A percentile compares a stretch with the other conserved stretches of the same genome.
phyloP scores from a whole-genome alignment of 2,329 filamentous ascomycete genomes.

The Thielaviopsis ethacetica region DNA sequence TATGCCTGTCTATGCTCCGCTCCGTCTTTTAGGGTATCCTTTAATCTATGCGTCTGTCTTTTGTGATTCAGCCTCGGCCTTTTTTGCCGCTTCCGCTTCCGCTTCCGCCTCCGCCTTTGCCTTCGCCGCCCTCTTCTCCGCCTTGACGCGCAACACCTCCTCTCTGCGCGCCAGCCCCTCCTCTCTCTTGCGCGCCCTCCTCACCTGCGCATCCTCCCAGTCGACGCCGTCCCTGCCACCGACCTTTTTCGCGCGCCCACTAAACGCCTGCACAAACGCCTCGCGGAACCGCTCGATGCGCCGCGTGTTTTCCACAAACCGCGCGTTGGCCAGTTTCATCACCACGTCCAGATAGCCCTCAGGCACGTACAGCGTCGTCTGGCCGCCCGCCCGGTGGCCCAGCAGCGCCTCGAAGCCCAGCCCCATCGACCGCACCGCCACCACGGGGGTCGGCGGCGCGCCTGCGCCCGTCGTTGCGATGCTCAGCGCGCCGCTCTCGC shows the following conservation, averaged over 20 bases:
- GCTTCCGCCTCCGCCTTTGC: constrained; percentile 13
- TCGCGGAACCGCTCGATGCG: constrained; percentile 48
- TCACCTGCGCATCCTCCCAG: constrained; percentile 38
- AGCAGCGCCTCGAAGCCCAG: constrained; percentile 69
- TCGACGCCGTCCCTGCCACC: constrained; percentile 19
- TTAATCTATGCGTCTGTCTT: no score
- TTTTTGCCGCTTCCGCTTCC: not conserved
- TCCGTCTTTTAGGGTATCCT: not conserved
- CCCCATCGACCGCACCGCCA: constrained; percentile 72
- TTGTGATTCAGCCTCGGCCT: not conserved
- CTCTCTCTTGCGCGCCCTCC: constrained; percentile 37
- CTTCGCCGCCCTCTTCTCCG: constrained; percentile 9
- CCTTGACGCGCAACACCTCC: constrained; percentile 20
- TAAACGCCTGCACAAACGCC: constrained; percentile 23
- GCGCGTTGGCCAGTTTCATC: constrained; percentile 53
- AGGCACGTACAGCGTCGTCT: constrained; percentile 36
- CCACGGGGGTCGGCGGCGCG: constrained; percentile 42
- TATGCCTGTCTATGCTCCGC: not conserved
- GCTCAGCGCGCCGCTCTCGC: constrained; percentile 74
- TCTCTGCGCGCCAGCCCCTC: constrained; percentile 40
- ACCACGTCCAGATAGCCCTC: constrained; percentile 52
- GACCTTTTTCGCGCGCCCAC: constrained; percentile 14
- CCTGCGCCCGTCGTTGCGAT: constrained; percentile 23
- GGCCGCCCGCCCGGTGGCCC: constrained; percentile 33
- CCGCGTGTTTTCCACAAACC: constrained; percentile 53